These are phyloP conservation scores for Platanthera guangdongensis DNA, from an alignment of 106 monocot species.

Conservation along the genomic window DNA sequence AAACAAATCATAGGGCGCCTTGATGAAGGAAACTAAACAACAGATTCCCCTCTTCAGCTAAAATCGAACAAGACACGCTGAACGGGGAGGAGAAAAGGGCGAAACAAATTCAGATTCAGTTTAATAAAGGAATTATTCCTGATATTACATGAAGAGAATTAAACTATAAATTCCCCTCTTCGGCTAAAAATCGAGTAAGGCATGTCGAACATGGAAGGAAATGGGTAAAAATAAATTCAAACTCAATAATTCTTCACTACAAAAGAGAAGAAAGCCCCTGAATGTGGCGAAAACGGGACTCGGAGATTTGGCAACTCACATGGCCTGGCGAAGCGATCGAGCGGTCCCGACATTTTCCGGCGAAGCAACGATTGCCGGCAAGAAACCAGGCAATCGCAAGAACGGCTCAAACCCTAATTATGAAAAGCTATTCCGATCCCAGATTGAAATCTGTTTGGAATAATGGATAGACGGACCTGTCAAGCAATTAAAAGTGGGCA, in stretches of 20 bases:
- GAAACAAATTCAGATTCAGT: background rate
- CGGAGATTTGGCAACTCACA: background rate
- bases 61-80: no score
- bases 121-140: background rate
- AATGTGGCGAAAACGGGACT: background rate
- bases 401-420: constrained; percentile 1
- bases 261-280: background rate
- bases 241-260: background rate
- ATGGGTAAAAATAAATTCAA: background rate
- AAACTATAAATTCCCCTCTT: background rate
- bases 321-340: constrained; percentile 13
- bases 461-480: background rate
- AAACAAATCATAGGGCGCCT: background rate
- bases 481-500: background rate
- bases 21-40: background rate
- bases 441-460: no score
- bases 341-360: constrained; percentile 16
- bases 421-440: background rate
- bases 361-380: background rate
- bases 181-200: background rate
- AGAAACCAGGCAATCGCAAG: background rate
- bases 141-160: background rate
- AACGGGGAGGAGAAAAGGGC: no score
- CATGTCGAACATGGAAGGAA: background rate
- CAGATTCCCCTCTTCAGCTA: no score